Evolutionary conservation across 768 basidiomycete genomes (phyloP).

Genomic region (Polyporus arcularius): DNA sequence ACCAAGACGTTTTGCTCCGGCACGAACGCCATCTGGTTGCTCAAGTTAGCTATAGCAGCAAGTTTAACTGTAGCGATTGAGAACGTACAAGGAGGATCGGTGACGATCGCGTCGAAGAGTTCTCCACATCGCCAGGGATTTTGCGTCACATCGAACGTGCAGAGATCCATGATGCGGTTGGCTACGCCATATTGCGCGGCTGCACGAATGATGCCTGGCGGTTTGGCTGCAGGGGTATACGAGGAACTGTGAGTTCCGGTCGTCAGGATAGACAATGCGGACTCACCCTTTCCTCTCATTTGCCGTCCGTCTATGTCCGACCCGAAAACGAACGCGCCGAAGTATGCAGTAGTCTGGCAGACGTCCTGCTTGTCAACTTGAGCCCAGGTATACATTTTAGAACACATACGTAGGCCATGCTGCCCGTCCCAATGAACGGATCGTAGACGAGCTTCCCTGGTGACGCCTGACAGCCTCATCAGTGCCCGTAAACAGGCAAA

Average conservation of each 20-base stretch:
- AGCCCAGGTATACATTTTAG: background rate
- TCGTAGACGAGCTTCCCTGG: slow-evolving; percentile 94
- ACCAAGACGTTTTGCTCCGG: slow-evolving; percentile 81
- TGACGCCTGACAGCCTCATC: slow-evolving; percentile 53
- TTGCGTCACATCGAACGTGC: slow-evolving; percentile 91
- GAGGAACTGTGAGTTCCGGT: background rate
- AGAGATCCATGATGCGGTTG: slow-evolving; percentile 75
- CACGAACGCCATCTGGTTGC: slow-evolving; percentile 83
- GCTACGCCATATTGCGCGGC: slow-evolving; percentile 83
- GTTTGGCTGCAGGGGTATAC: slow-evolving; percentile 30
- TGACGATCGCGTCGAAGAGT: slow-evolving; percentile 91
- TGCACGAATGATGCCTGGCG: slow-evolving; percentile 76
- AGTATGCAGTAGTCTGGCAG: slow-evolving; percentile 77
- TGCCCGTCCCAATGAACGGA: slow-evolving; percentile 93
- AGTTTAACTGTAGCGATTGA: too few relatives aligned
- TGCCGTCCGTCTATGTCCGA: slow-evolving; percentile 98
- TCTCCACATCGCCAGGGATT: slow-evolving; percentile 89
- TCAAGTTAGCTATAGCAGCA: too few relatives aligned
- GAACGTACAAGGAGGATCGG: slow-evolving; percentile 87
- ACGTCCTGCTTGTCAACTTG: background rate
- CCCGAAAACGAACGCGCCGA: slow-evolving; percentile 85
- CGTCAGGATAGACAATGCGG: background rate
- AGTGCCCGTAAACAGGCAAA: background rate
- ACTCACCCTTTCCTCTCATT: slow-evolving; percentile 88
- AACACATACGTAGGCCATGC: slow-evolving; percentile 76